A percentile compares a stretch with the other conserved stretches of the same genome.
Evolutionary conservation across 192 early-diverging fungal species (phyloP).

Genomic region (Rhizophagus sp.): DNA sequence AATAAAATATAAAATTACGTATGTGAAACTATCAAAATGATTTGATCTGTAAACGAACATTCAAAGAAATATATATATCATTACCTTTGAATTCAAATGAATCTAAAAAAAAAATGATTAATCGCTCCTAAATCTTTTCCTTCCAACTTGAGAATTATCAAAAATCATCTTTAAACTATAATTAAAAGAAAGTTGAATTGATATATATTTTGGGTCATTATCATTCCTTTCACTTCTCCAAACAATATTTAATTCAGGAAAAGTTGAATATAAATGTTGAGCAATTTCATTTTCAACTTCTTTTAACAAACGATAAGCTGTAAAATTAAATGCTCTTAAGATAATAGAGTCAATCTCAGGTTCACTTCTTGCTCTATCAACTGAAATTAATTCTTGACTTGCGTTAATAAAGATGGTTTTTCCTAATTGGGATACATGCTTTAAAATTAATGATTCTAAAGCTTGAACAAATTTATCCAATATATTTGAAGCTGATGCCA

Average conservation of each 20-base stretch:
- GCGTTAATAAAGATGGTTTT: background rate
- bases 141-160: background rate
- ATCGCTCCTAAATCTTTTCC: background rate
- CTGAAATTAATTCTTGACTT: background rate
- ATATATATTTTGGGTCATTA: background rate
- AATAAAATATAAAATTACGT: no score
- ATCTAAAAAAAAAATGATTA: background rate
- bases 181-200: background rate
- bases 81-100: background rate
- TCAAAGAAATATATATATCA: no score
- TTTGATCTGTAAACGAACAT: background rate
- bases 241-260: background rate
- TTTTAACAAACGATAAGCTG: background rate
- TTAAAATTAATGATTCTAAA: background rate
- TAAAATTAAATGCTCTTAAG: background rate
- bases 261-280: conserved; percentile 6
- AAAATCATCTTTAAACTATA: background rate
- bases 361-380: background rate
- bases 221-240: background rate
- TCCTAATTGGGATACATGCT: background rate
- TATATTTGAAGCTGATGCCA: background rate
- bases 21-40: no score
- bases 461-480: background rate
- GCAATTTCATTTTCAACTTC: background rate
- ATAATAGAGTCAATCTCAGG: background rate